Percentiles rank a stretch among this genome's conserved stretches.
These are phyloP conservation scores for Cynanchum wilfordii DNA, from an alignment of 257 asterid species.

Conservation along the genomic window DNA sequence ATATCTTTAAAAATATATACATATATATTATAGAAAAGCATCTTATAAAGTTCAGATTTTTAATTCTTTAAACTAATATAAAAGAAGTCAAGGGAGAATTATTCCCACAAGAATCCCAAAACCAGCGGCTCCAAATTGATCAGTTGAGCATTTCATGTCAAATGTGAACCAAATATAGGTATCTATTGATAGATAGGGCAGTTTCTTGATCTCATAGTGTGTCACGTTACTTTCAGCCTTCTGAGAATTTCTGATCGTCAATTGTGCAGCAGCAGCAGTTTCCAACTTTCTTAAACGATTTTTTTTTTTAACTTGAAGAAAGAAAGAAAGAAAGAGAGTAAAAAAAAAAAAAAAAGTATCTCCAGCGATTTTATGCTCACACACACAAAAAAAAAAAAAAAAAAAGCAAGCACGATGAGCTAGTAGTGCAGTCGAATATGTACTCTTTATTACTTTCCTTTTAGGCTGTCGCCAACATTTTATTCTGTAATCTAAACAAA, in stretches of 20 bases:
- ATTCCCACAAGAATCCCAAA: slow-evolving; percentile 6
- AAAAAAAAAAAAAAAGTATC: slow-evolving; percentile 11
- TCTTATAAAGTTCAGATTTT: no score
- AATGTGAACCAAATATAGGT: not conserved
- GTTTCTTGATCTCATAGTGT: slow-evolving; percentile 4
- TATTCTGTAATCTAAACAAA: slow-evolving; percentile 17
- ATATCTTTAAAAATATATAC: no score
- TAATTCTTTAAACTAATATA: no score
- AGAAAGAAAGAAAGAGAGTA: no score
- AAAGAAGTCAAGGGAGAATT: slow-evolving; percentile 11
- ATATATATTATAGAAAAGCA: no score
- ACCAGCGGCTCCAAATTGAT: slow-evolving; percentile 9
- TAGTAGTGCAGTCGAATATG: slow-evolving; percentile 25
- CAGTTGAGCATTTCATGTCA: not conserved
- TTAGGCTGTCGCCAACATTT: slow-evolving; percentile 35
- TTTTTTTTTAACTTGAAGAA: no score
- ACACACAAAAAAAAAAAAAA: no score
- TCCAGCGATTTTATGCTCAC: slow-evolving; percentile 29
- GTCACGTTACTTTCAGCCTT: slow-evolving; percentile 4
- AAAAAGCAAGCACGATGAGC: slow-evolving; percentile 22
- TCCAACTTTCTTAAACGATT: no score
- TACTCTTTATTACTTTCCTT: slow-evolving; percentile 29
- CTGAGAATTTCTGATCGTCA: slow-evolving; percentile 15
- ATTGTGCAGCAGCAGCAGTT: not conserved
- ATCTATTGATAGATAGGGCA: not conserved